Percentiles rank a stretch among this genome's conserved stretches.
Evolutionary conservation across 768 basidiomycete genomes (phyloP).

Genomic region (Rhizopogon salebrosus): DNA sequence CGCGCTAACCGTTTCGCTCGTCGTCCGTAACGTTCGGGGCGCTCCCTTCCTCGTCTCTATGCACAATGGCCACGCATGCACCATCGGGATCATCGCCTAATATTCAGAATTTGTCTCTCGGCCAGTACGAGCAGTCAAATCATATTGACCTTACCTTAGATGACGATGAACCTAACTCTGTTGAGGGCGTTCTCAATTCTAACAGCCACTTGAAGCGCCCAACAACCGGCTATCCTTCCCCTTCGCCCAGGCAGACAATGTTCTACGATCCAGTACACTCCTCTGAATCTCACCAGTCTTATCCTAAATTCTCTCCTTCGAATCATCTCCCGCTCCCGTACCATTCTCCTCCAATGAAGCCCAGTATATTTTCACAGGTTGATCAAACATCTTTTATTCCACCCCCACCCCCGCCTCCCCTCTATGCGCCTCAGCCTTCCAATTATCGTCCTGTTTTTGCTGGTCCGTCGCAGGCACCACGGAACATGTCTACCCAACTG

Average conservation of each 20-base stretch:
- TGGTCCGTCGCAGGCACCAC: conserved; percentile 35
- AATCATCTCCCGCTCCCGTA: conserved; percentile 9
- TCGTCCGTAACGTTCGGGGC: conserved; percentile 3
- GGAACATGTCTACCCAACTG: conserved; percentile 23
- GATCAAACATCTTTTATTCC: neutral
- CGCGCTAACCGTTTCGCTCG: conserved; percentile 5
- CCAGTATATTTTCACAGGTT: conserved; percentile 3
- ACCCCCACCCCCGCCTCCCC: conserved; percentile 13
- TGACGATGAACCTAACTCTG: conserved; percentile 48
- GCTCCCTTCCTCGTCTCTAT: conserved; percentile 12
- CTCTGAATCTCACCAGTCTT: conserved; percentile 17
- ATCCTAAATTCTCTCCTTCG: conserved; percentile 5
- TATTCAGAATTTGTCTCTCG: conserved; percentile 32
- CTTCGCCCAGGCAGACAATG: conserved; percentile 7
- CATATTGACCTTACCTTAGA: conserved; percentile 71
- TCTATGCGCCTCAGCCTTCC: conserved; percentile 11
- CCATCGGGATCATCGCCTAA: conserved; percentile 26
- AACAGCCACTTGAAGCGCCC: conserved; percentile 35
- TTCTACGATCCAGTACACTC: conserved; percentile 16
- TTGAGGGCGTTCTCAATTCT: conserved; percentile 18
- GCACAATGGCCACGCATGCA: conserved; percentile 25
- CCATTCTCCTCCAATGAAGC: conserved; percentile 14
- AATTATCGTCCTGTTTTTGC: conserved; percentile 50
- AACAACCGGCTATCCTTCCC: conserved; percentile 28
- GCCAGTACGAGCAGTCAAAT: conserved; percentile 38